Evolutionary conservation across 2,329 filamentous ascomycete species (phyloP).

Genomic region (Cytospora paraplurivora): DNA sequence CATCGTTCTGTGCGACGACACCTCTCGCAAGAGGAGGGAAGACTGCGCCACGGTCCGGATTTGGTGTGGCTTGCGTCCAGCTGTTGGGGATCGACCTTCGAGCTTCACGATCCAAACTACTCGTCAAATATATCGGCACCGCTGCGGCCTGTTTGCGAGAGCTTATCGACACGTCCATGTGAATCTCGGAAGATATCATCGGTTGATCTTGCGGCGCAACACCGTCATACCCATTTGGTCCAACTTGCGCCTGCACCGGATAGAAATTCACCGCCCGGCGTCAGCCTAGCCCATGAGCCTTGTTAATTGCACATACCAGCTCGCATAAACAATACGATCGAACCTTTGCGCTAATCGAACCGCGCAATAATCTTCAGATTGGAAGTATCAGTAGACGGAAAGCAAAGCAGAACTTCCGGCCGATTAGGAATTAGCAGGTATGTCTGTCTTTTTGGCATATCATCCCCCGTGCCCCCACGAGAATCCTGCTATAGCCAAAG

Average conservation of each 20-base stretch:
- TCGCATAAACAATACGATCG: neutral
- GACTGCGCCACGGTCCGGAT: constrained; percentile 14
- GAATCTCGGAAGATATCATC: neutral
- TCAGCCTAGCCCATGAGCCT: neutral
- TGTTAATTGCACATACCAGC: neutral
- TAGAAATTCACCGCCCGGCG: neutral
- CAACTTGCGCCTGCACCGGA: neutral
- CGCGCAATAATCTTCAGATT: neutral
- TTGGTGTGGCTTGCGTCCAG: constrained; percentile 16
- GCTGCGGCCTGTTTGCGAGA: neutral
- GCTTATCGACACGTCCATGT: neutral
- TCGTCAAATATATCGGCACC: neutral
- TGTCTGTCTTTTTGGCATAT: neutral
- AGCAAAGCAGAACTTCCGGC: neutral
- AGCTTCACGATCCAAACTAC: neutral
- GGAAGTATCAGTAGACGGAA: neutral
- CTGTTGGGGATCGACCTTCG: neutral
- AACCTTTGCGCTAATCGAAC: neutral
- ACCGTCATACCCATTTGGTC: neutral
- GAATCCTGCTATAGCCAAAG: neutral
- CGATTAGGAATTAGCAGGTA: neutral
- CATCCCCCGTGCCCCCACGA: neutral
- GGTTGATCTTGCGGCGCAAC: neutral
- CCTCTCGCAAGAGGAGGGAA: neutral
- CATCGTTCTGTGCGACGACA: constrained; percentile 13